Base-by-base conservation (phyloP, 2,329 filamentous ascomycete species). In the Saccharata proteae region DNA sequence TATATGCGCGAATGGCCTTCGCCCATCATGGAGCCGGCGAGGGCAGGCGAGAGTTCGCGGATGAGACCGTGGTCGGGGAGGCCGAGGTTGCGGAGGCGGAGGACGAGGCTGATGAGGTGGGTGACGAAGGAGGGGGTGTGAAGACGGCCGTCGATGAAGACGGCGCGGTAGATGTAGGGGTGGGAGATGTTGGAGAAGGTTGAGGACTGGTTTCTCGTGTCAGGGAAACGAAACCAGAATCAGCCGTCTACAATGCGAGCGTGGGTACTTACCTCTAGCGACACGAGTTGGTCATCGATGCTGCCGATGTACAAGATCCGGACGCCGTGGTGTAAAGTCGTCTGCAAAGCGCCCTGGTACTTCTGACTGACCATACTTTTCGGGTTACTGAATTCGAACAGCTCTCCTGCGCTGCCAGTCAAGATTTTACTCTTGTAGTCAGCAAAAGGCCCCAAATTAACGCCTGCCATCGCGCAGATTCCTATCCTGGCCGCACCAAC, bases 241-340 rank as follows among this genome's bases (percentile, higher is more conserved):
- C 5, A 28, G 12, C 18, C 18, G n/a, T n/a, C n/a, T n/a, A n/a
- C n/a, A n/a, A n/a, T n/a, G n/a, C n/a, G n/a, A n/a, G n/a, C n/a
- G n/a, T n/a, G n/a, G 8, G 9, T 14, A 46, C 61, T 49, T 55
- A 81, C 79, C 65, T 94, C 88, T 49, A 98, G 65, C 4, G 86
- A 88, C 10, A 98, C 86, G 3, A 98, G 66, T 55, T 98, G 90
- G 54, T 98, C 90, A 52, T 98, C 90, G 30, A 98, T 92, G 54
- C 86, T 94, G 32, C 88, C 88, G 37, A 93, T 69, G 51, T 86
- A 94, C 1, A 85, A 80, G 29, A 96, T 73, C 23, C 83, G 74
- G 10, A 82, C 82, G 9, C 86, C 85, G 45, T 83, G 79, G 11
- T 77, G 69, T 5, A 98, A 62, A 2, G 80, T 78, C 7, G 71